A percentile compares a stretch with the other conserved stretches of the same genome.
phyloP scores from a whole-genome alignment of 306 rosid genomes.

The Hippophae rhamnoides region DNA sequence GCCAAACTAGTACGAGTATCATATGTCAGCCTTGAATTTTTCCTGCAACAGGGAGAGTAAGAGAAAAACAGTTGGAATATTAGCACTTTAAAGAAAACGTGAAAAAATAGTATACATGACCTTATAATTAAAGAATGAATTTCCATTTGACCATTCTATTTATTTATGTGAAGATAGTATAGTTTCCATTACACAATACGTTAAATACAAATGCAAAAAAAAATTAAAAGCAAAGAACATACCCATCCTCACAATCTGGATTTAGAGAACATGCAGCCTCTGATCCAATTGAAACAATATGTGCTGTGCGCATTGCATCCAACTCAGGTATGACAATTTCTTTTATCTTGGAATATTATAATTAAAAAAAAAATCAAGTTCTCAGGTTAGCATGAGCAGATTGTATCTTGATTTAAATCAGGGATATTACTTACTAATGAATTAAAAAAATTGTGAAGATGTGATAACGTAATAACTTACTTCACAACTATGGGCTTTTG shows the following conservation, averaged over 20 bases:
- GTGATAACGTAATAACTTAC: slow-evolving; percentile 39
- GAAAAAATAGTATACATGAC: background rate
- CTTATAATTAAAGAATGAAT: too few relatives aligned
- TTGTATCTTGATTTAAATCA: background rate
- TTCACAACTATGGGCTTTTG: slow-evolving; percentile 61
- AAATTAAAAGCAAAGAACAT: slow-evolving; percentile 15
- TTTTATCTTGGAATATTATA: slow-evolving; percentile 31
- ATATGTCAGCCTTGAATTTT: slow-evolving; percentile 41
- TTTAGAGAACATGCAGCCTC: slow-evolving; percentile 48
- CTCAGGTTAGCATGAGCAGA: slow-evolving; percentile 23
- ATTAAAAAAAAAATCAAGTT: slow-evolving; percentile 6
- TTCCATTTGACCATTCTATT: background rate
- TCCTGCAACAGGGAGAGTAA: slow-evolving; percentile 29
- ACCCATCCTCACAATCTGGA: slow-evolving; percentile 79
- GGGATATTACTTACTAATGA: background rate
- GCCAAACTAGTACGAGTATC: slow-evolving; percentile 81
- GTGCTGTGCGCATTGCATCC: slow-evolving; percentile 73
- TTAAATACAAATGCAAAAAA: background rate
- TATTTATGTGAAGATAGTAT: background rate
- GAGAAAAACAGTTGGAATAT: background rate
- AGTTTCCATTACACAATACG: background rate
- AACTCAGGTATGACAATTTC: slow-evolving; percentile 87
- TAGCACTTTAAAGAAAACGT: background rate
- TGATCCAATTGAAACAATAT: slow-evolving; percentile 80
- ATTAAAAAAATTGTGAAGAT: slow-evolving; percentile 6